Evolutionary conservation across 2,329 filamentous ascomycete species (phyloP).

Genomic region (Calonectria crousiana): DNA sequence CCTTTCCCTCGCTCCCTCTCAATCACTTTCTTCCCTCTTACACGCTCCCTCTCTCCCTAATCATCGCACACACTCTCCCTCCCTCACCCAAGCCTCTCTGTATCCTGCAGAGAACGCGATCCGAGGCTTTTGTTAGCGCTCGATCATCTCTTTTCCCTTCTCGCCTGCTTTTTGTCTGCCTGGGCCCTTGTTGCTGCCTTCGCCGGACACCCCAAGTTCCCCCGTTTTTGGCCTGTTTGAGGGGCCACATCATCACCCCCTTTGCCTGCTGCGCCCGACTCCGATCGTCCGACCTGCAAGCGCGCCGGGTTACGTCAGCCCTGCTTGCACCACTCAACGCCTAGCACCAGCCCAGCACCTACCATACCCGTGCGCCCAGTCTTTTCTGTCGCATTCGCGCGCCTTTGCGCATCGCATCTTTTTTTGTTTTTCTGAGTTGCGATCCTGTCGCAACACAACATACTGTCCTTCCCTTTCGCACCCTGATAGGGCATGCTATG

Average conservation of each 20-base stretch:
- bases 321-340: constrained; percentile 32
- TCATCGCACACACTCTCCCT: constrained; percentile 42
- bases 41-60: constrained; percentile 42
- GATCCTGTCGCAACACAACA: constrained; percentile 32
- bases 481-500: constrained; percentile 62
- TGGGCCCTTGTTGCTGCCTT: constrained; percentile 39
- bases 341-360: constrained; percentile 24
- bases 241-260: constrained; percentile 50
- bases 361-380: constrained; percentile 24
- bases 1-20: constrained; percentile 41
- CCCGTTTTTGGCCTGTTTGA: constrained; percentile 44
- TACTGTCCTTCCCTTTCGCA: constrained; percentile 29
- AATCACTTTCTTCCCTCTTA: constrained; percentile 42
- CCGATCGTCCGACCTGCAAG: constrained; percentile 43
- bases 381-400: constrained; percentile 33
- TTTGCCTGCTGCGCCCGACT: constrained; percentile 42
- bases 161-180: constrained; percentile 34
- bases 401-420: constrained; percentile 35
- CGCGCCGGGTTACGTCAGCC: constrained; percentile 51
- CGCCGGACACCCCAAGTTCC: constrained; percentile 40
- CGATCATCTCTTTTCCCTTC: constrained; percentile 48
- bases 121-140: constrained; percentile 65
- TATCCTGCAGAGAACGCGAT: constrained; percentile 38
- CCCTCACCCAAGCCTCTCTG: constrained; percentile 36
- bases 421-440: constrained; percentile 31